Percentiles rank a stretch among this genome's conserved stretches.
Conservation (phyloP, 495 filamentous ascomycete genomes). For the Neurospora sp. region DNA sequence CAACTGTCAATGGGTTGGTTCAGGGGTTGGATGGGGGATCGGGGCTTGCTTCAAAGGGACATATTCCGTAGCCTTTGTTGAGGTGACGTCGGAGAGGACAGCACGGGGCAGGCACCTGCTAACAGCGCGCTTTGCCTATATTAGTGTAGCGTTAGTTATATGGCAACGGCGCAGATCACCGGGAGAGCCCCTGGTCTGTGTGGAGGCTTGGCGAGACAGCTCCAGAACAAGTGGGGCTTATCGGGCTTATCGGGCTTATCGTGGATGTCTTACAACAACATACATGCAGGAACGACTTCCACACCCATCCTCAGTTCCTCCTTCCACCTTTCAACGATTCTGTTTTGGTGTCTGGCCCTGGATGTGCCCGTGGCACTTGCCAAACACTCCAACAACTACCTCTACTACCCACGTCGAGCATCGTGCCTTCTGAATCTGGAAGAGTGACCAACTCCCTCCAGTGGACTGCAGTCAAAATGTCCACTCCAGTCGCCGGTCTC, state of each 20-base stretch:
- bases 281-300: not conserved
- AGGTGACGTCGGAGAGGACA: slow-evolving; percentile 2
- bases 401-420: not conserved
- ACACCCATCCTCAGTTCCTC: not conserved
- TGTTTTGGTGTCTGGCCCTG: not conserved
- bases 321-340: not conserved
- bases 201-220: not conserved
- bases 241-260: not conserved
- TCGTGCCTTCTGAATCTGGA: not conserved
- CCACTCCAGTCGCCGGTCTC: not conserved
- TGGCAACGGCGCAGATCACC: not conserved
- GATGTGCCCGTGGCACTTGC: not conserved
- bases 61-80: not conserved
- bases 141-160: not conserved
- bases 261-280: not conserved
- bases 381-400: not conserved
- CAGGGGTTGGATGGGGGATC: not conserved
- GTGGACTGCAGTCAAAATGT: not conserved
- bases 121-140: not conserved
- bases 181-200: not conserved
- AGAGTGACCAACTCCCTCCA: not conserved
- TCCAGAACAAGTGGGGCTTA: not conserved
- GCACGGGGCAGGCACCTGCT: not conserved
- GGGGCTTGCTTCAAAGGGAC: not conserved
- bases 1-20: not conserved